Base-by-base conservation (phyloP, 2,329 filamentous ascomycete genomes). In the Neopestalotiopsis clavispora region DNA sequence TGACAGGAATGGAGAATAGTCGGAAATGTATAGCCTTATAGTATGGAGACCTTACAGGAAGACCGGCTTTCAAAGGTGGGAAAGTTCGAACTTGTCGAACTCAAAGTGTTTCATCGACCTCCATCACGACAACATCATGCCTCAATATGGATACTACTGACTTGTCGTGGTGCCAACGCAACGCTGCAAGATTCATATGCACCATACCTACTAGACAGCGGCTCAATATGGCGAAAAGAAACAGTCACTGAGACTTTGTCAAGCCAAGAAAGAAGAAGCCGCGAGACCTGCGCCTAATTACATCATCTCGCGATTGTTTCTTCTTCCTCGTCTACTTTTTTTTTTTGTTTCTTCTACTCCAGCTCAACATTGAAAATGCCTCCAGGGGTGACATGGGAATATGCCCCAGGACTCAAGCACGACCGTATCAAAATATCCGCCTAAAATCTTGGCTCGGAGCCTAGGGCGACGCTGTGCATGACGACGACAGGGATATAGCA, bases 391-490 rank as follows among this genome's bases (percentile, higher is more conserved):
- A 17, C n/a, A 52, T 52, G 14, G n/a, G 45, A 52, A 52, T 52
- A 10, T 38, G 34, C 34, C 23, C 34, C 34, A 38, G 10, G 34
- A 38, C 10, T 10, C 34, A 10, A 38, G 34, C 34, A 38, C 32
- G 13, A 30, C 28, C 13, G 42, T 65, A 65, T 42, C 62, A 40
- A 52, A 30, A 23, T 49, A 65, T 52, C 62, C 38, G 62, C 45
- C 42, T 65, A 52, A 52, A n/a, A 52, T 65, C 38, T 65, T 65
- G 62, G 62, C 42, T 14, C 52, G 40, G 20, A 52, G 17, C 23
- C 62, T 28, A 9, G 57, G 62, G 23, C 34, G 62, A 49, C 20
- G 45, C 45, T n/a, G 14, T 20, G 20, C 20, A 20, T n/a, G 17
- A 20, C 7, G 17, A n/a, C 45, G 17, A 52, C 45, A 52, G 45